Percentiles rank a stretch among this genome's conserved stretches.
Evolutionary conservation across 768 basidiomycete genomes (phyloP).

Genomic region (Cystobasidium onofrii): DNA sequence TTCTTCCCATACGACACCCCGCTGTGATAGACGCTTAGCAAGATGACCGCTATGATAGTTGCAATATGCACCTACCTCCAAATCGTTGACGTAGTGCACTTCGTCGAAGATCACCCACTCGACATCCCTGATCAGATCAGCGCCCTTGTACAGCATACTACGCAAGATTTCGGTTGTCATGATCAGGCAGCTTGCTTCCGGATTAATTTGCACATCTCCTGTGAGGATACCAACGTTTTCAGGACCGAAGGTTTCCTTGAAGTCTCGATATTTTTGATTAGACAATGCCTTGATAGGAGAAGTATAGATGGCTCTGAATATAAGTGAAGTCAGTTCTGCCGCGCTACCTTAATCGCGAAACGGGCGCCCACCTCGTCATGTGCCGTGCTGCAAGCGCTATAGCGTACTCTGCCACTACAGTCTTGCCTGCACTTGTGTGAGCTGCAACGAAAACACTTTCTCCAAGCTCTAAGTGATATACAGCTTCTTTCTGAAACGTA

Average conservation of each 20-base stretch:
- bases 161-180: slow-evolving; percentile 98
- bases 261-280: slow-evolving; percentile 98
- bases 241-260: slow-evolving; percentile 89
- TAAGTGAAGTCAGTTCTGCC: not conserved
- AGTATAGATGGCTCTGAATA: slow-evolving; percentile 71
- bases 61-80: slow-evolving; percentile 59
- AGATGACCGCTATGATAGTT: too few relatives aligned
- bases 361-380: slow-evolving; percentile 77
- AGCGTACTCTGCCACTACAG: slow-evolving; percentile 97
- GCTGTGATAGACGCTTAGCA: slow-evolving; percentile 50
- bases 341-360: not conserved
- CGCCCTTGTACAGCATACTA: slow-evolving; percentile 98
- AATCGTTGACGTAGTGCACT: slow-evolving; percentile 98
- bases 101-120: slow-evolving; percentile 99
- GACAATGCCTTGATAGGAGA: slow-evolving; percentile 98
- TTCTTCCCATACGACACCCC: slow-evolving; percentile 99
- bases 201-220: slow-evolving; percentile 98
- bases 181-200: slow-evolving; percentile 90
- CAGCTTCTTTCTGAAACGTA: slow-evolving; percentile 96
- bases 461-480: slow-evolving; percentile 92
- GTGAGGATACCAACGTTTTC: slow-evolving; percentile 90
- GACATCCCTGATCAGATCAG: slow-evolving; percentile 94
- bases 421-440: slow-evolving; percentile 98
- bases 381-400: slow-evolving; percentile 94
- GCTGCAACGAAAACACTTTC: slow-evolving; percentile 99